These are phyloP conservation scores for Plantago coronopus DNA, from an alignment of 305 asterid genomes.

Conservation along the genomic window DNA sequence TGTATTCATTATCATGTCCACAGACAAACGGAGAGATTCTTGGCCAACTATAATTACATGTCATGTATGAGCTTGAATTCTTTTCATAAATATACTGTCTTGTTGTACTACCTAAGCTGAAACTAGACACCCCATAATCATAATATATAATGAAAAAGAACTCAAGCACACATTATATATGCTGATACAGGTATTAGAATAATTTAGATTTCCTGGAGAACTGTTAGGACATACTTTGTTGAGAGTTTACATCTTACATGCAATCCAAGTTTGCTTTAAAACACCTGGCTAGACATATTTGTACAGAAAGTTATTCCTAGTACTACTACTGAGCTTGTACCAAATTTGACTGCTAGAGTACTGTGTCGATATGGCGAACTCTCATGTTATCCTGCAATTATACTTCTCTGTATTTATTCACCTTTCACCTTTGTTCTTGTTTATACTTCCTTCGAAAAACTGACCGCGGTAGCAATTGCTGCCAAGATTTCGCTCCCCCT, in stretches of 20 bases:
- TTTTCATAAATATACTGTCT: not conserved
- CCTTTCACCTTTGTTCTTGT: not conserved
- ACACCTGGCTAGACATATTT: not conserved
- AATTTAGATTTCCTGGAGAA: not conserved
- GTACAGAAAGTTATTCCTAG: not conserved
- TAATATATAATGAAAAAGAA: slow-evolving; percentile 1
- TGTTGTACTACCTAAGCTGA: not conserved
- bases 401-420: not conserved
- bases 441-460: not conserved
- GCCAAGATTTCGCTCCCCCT: slow-evolving; percentile 20
- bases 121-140: no score
- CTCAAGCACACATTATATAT: not conserved
- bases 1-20: not conserved
- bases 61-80: slow-evolving; percentile 7
- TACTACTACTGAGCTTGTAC: no score
- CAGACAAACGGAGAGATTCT: no score
- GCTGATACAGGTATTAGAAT: slow-evolving; percentile 6
- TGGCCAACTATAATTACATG: not conserved
- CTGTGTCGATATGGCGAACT: not conserved
- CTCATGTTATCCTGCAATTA: slow-evolving; percentile 5
- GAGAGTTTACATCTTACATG: not conserved
- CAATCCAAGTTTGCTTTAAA: not conserved
- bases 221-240: slow-evolving; percentile 2
- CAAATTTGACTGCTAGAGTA: no score
- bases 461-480: slow-evolving; percentile 6